These are phyloP conservation scores for Boletus sp. DNA, from an alignment of 768 basidiomycete species.

Conservation along the genomic window DNA sequence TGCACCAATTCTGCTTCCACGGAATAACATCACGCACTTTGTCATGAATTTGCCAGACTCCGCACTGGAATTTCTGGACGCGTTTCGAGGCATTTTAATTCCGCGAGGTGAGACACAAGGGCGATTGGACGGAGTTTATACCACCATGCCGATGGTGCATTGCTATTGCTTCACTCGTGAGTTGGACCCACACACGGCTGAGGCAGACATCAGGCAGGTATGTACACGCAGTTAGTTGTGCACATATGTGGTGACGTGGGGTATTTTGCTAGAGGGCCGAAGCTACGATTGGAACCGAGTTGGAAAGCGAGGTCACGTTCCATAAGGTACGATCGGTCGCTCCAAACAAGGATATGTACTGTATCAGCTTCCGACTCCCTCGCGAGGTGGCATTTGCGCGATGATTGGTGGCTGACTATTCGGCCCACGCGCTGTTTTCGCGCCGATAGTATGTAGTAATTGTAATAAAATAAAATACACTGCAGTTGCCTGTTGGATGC, in stretches of 20 bases:
- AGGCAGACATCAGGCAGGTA: constrained; percentile 80
- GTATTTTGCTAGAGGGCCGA: constrained; percentile 62
- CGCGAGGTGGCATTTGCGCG: constrained; percentile 37
- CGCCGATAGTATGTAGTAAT: not conserved
- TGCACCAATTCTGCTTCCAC: constrained; percentile 31
- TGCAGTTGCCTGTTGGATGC: constrained; percentile 24
- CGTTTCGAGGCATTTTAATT: constrained; percentile 73
- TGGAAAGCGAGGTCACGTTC: constrained; percentile 51
- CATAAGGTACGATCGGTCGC: constrained; percentile 91
- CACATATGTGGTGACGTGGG: constrained; percentile 6
- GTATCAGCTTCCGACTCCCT: constrained; percentile 83
- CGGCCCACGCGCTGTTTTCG: not conserved
- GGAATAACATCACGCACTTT: constrained; percentile 73
- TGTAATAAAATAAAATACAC: not conserved
- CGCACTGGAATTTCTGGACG: constrained; percentile 86
- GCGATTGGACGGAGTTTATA: constrained; percentile 47
- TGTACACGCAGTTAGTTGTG: constrained; percentile 24
- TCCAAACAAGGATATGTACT: constrained; percentile 97
- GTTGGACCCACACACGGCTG: constrained; percentile 61
- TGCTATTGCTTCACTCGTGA: constrained; percentile 96
- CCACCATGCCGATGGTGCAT: constrained; percentile 83
- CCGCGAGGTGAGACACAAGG: constrained; percentile 34
- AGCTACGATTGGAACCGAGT: constrained; percentile 52
- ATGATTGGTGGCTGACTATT: constrained; percentile 4
- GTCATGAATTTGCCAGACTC: constrained; percentile 98